A percentile compares a stretch with the other conserved stretches of the same genome.
Evolutionary conservation across 768 basidiomycete genomes (phyloP).

Genomic region (Pluteus cervinus): DNA sequence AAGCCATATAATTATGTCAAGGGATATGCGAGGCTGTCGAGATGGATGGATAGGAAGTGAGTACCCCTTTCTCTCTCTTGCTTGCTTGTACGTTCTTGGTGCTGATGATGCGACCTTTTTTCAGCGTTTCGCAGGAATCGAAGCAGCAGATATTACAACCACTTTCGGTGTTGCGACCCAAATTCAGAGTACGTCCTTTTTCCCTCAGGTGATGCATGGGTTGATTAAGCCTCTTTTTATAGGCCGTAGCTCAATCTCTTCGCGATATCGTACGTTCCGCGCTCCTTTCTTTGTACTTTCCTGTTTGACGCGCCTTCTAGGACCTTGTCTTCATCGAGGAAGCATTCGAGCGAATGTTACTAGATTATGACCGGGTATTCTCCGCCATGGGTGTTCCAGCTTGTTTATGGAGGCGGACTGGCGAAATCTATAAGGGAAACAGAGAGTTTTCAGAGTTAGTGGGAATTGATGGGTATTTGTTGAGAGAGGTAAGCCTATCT

Average conservation of each 20-base stretch:
- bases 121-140: constrained; percentile 83
- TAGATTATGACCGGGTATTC: constrained; percentile 94
- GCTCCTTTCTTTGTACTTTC: constrained; percentile 3
- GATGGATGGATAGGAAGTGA: constrained; percentile 95
- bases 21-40: constrained; percentile 83
- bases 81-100: too few relatives aligned
- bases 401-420: constrained; percentile 93
- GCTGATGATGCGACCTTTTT: constrained; percentile 4
- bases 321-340: constrained; percentile 98
- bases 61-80: too few relatives aligned
- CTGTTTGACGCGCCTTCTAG: constrained; percentile 24
- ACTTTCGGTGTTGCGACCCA: constrained; percentile 76
- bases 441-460: constrained; percentile 91
- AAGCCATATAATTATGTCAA: constrained; percentile 97
- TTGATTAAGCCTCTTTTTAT: constrained; percentile 5
- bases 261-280: constrained; percentile 59
- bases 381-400: constrained; percentile 96
- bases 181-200: constrained; percentile 59
- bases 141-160: constrained; percentile 91
- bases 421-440: constrained; percentile 98
- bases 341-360: constrained; percentile 89
- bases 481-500: constrained; percentile 66
- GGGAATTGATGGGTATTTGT: constrained; percentile 79
- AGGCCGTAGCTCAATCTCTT: constrained; percentile 81
- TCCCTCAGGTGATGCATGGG: not conserved